Evolutionary conservation across 257 asterid genomes (phyloP).

Genomic region (Apocynum venetum): DNA sequence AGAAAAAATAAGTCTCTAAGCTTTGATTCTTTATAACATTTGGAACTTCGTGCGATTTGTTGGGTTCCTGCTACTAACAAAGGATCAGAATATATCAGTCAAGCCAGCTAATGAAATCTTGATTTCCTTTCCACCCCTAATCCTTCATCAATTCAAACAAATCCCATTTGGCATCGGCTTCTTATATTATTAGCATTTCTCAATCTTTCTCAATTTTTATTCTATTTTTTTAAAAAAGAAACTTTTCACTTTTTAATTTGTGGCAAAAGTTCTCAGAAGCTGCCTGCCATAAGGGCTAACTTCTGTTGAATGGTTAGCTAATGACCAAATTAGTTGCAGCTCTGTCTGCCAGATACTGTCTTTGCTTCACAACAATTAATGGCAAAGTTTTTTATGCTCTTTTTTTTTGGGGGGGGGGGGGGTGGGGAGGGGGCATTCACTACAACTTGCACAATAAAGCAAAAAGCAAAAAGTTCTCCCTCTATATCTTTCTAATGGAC

Average conservation of each 20-base stretch:
- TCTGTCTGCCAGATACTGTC: slow-evolving; percentile 50
- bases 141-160: no score
- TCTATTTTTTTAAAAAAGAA: no score
- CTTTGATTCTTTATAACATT: background rate
- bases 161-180: no score
- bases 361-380: slow-evolving; percentile 9
- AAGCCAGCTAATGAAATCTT: slow-evolving; percentile 11
- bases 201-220: background rate
- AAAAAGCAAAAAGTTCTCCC: slow-evolving; percentile 7
- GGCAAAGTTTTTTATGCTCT: background rate
- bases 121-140: background rate
- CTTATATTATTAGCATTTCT: background rate
- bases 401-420: no score
- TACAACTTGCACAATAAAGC: slow-evolving; percentile 20
- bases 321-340: slow-evolving; percentile 20
- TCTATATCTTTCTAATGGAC: slow-evolving; percentile 9
- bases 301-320: slow-evolving; percentile 15
- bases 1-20: background rate
- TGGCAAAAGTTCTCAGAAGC: slow-evolving; percentile 19
- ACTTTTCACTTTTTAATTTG: no score
- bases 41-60: slow-evolving; percentile 4
- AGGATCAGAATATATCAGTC: slow-evolving; percentile 4
- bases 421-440: background rate
- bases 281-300: slow-evolving; percentile 34
- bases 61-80: background rate